Percentiles rank a stretch among this genome's conserved stretches.
phyloP scores from a whole-genome alignment of 2,329 filamentous ascomycete genomes.

The Colletotrichum siamense region DNA sequence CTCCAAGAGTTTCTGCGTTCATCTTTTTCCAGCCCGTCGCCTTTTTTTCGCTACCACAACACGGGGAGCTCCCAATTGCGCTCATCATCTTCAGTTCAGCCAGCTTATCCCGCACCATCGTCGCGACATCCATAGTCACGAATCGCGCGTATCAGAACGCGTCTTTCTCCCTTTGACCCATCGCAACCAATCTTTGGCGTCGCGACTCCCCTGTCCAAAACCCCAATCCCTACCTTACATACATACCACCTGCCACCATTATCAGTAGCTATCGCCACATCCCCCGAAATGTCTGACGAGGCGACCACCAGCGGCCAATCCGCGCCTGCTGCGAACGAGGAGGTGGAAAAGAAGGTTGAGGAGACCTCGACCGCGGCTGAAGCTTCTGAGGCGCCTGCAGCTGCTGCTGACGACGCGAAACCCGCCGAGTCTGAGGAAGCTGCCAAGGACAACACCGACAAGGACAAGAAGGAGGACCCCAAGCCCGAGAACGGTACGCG shows the following conservation, averaged over 20 bases:
- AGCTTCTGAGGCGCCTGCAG: conserved; percentile 29
- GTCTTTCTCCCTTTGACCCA: conserved; percentile 22
- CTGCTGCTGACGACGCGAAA: conserved; percentile 27
- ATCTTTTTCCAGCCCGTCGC: conserved; percentile 20
- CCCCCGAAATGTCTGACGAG: conserved; percentile 43
- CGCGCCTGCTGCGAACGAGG: conserved; percentile 14
- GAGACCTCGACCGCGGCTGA: conserved; percentile 35
- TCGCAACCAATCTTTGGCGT: conserved; percentile 18
- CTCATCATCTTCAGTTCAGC: conserved; percentile 33
- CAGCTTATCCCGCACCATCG: conserved; percentile 20
- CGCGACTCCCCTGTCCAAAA: conserved; percentile 13
- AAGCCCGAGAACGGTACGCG: conserved; percentile 37
- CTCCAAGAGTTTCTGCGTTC: conserved; percentile 24
- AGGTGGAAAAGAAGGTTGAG: conserved; percentile 36
- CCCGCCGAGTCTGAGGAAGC: conserved; percentile 27
- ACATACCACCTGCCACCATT: background rate
- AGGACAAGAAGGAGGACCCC: conserved; percentile 25
- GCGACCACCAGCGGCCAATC: conserved; percentile 27
- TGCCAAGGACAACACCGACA: conserved; percentile 27
- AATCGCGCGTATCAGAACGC: conserved; percentile 33
- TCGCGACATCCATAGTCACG: conserved; percentile 13
- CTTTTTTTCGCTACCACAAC: conserved; percentile 30
- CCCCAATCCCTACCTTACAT: conserved; percentile 1
- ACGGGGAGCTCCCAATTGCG: conserved; percentile 37
- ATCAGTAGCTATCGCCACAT: conserved; percentile 14